These are phyloP conservation scores for Erysimum cheiri DNA, from an alignment of 441 rosid species.

Conservation along the genomic window DNA sequence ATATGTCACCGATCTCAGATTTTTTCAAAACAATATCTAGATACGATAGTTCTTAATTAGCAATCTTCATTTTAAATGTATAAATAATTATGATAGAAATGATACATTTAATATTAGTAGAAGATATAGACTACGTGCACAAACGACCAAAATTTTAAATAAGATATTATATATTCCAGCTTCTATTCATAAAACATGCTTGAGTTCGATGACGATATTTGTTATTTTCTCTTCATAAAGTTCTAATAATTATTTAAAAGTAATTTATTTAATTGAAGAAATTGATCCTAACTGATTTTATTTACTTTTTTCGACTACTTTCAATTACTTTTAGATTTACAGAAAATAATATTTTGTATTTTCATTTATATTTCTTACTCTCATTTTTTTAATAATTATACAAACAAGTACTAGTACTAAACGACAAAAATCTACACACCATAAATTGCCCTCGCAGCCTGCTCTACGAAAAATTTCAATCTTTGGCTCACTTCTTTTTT, in stretches of 20 bases:
- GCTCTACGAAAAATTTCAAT: constrained; percentile 77
- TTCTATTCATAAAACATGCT: constrained; percentile 52
- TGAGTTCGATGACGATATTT: constrained; percentile 42
- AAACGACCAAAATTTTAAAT: constrained; percentile 20
- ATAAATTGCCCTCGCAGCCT: constrained; percentile 64
- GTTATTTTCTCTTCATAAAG: constrained; percentile 19
- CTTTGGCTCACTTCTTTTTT: constrained; percentile 41
- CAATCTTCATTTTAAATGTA: neutral
- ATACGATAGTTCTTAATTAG: neutral
- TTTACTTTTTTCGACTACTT: constrained; percentile 5
- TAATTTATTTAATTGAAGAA: neutral
- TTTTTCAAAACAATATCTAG: neutral
- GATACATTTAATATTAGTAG: neutral
- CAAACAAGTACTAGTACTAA: constrained; percentile 39
- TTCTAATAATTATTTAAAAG: neutral
- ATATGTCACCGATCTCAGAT: neutral
- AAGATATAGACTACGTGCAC: constrained; percentile 27
- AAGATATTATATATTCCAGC: constrained; percentile 1
- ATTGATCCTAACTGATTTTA: constrained; percentile 13
- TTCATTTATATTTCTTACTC: neutral
- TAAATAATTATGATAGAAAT: neutral
- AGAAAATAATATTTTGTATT: constrained; percentile 32
- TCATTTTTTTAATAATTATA: neutral
- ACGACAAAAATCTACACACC: constrained; percentile 68
- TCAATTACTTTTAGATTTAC: constrained; percentile 32